Evolutionary conservation across 768 basidiomycete species (phyloP).

Genomic region (Podaxis mareebaensis): DNA sequence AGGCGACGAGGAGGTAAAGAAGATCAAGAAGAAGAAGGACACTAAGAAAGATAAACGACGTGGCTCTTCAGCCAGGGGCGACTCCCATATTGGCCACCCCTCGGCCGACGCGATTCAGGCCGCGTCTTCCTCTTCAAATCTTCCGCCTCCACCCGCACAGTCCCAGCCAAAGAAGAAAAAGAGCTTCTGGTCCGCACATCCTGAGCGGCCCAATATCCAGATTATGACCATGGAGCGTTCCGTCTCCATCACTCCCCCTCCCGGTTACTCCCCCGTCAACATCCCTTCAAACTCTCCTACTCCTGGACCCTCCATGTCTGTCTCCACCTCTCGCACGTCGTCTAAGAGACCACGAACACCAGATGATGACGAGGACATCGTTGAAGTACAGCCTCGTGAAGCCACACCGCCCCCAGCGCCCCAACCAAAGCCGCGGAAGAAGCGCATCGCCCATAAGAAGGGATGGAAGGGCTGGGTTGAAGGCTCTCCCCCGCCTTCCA

Average conservation of each 20-base stretch:
- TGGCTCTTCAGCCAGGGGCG: constrained; percentile 5
- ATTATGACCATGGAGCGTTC: constrained; percentile 71
- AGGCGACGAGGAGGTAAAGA: constrained; percentile 56
- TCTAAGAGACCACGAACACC: constrained; percentile 81
- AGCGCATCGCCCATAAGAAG: constrained; percentile 69
- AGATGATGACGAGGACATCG: constrained; percentile 52
- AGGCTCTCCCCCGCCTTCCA: constrained; percentile 77
- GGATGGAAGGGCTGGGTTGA: constrained; percentile 94
- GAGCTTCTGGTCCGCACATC: constrained; percentile 51
- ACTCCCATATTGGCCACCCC: background rate
- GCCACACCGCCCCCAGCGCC: constrained; percentile 24
- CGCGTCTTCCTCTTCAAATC: constrained; percentile 8
- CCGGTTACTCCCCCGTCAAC: constrained; percentile 42
- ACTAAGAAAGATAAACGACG: constrained; percentile 38
- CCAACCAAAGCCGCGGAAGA: constrained; percentile 44
- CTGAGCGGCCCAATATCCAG: constrained; percentile 69
- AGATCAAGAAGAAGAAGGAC: constrained; percentile 54
- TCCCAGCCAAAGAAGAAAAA: constrained; percentile 34
- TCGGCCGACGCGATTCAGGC: constrained; percentile 1
- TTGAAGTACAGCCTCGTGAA: constrained; percentile 21
- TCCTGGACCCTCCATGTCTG: constrained; percentile 74
- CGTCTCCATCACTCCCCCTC: constrained; percentile 75
- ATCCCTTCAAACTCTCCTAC: constrained; percentile 67
- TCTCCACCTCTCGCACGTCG: constrained; percentile 72
- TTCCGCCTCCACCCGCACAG: constrained; percentile 6